Percentiles rank a stretch among this genome's conserved stretches.
Conservation (phyloP, 495 filamentous ascomycete genomes). For the Tuber melanosporum region DNA sequence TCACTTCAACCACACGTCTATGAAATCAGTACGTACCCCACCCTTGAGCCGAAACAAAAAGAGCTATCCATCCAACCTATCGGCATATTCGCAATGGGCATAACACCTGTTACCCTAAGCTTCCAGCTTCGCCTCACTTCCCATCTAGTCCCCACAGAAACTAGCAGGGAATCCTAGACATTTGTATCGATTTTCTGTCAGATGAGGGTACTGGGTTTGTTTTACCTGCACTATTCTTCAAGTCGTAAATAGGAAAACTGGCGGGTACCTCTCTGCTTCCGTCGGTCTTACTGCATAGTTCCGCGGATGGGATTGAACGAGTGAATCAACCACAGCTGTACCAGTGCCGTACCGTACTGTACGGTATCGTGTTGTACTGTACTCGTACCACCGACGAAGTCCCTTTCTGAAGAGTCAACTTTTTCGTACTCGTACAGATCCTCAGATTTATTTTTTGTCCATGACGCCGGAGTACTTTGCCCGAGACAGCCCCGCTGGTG, state of each 20-base stretch:
- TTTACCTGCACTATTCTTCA: constrained; percentile 14
- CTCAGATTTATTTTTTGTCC: constrained; percentile 11
- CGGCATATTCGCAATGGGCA: neutral
- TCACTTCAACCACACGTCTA: constrained; percentile 30
- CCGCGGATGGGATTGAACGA: constrained; percentile 22
- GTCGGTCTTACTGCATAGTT: constrained; percentile 28
- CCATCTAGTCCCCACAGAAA: constrained; percentile 15
- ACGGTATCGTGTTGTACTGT: constrained; percentile 15
- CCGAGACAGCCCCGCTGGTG: constrained; percentile 26
- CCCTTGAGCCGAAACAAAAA: constrained; percentile 34
- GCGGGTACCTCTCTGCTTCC: constrained; percentile 26
- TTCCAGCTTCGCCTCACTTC: constrained; percentile 18
- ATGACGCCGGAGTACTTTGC: constrained; percentile 12
- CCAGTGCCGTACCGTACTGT: constrained; percentile 19
- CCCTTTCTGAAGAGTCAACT: constrained; percentile 8
- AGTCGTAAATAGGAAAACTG: constrained; percentile 20
- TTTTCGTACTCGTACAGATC: constrained; percentile 22
- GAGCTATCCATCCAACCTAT: neutral
- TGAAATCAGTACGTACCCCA: constrained; percentile 28
- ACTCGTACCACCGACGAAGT: neutral
- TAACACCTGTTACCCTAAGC: neutral
- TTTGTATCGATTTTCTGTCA: constrained; percentile 23
- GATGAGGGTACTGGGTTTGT: constrained; percentile 16
- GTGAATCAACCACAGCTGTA: constrained; percentile 23
- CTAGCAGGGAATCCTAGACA: constrained; percentile 28